phyloP scores from a whole-genome alignment of 2,329 filamentous ascomycete genomes.

The Rachicladosporium sp. region DNA sequence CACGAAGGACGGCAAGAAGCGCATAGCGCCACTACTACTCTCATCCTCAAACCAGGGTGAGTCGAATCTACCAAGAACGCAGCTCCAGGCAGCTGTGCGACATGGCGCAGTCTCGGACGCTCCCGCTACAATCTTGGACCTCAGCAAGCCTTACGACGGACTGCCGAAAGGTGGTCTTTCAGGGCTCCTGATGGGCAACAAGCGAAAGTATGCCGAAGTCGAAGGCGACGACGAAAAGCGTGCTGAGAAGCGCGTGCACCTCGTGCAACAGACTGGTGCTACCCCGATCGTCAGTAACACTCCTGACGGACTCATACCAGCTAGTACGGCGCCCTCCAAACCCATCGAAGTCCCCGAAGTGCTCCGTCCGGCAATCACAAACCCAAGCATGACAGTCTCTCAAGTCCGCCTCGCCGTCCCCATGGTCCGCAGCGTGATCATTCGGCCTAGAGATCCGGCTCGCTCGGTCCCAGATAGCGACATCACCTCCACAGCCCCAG shows the following conservation, averaged over 20 bases:
- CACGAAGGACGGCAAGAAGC: constrained; percentile 93
- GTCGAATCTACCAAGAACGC: constrained; percentile 78
- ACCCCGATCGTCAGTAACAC: constrained; percentile 65
- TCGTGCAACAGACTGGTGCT: constrained; percentile 50
- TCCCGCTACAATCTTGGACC: constrained; percentile 57
- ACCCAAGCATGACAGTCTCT: constrained; percentile 66
- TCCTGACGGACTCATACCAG: constrained; percentile 64
- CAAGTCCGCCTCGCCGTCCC: constrained; percentile 81
- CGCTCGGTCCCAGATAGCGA: constrained; percentile 31
- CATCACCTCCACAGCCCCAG: constrained; percentile 28
- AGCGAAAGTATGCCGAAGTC: constrained; percentile 63
- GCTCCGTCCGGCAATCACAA: constrained; percentile 75
- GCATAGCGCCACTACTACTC: constrained; percentile 81
- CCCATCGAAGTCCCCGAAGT: constrained; percentile 55
- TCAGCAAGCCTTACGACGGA: constrained; percentile 88
- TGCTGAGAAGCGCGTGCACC: constrained; percentile 46
- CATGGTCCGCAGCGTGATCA: constrained; percentile 68
- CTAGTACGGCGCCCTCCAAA: constrained; percentile 46
- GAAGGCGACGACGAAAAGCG: constrained; percentile 65
- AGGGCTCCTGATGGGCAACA: constrained; percentile 80
- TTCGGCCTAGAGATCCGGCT: constrained; percentile 65
- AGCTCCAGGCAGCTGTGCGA: constrained; percentile 66
- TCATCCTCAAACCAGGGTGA: constrained; percentile 72
- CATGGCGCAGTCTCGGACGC: constrained; percentile 34
- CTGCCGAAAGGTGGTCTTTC: constrained; percentile 80